Evolutionary conservation across 345 rosid species (phyloP).

Genomic region (Hibiscus mutabilis): DNA sequence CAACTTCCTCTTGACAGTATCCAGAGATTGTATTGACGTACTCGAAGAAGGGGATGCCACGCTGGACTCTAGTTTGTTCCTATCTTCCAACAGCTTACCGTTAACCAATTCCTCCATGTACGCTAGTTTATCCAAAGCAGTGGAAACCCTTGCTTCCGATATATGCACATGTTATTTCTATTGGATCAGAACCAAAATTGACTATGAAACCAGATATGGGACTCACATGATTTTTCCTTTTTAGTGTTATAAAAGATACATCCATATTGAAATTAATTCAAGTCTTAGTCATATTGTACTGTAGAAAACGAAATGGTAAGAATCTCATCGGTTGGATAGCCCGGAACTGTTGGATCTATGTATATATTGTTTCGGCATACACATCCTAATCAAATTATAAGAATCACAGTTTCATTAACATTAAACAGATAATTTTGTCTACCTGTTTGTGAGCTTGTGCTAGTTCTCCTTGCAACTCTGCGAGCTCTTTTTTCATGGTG

Average conservation of each 20-base stretch:
- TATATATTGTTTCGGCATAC: background rate
- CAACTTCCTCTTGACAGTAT: conserved; percentile 28
- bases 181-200: conserved; percentile 9
- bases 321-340: background rate
- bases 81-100: conserved; percentile 60
- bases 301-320: background rate
- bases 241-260: too few species aligned
- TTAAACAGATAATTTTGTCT: conserved; percentile 9
- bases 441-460: conserved; percentile 88
- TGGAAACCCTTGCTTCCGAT: conserved; percentile 89
- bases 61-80: conserved; percentile 31
- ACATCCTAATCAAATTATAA: background rate
- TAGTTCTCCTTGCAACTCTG: conserved; percentile 77
- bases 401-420: background rate
- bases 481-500: conserved; percentile 84
- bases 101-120: conserved; percentile 80
- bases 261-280: background rate
- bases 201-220: background rate
- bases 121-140: conserved; percentile 91
- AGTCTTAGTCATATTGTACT: background rate
- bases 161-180: conserved; percentile 69
- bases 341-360: background rate
- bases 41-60: conserved; percentile 39
- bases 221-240: too few species aligned
- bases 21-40: conserved; percentile 34